phyloP scores from a whole-genome alignment of 2,329 filamentous ascomycete genomes.

The Hymenoscyphus repandus region DNA sequence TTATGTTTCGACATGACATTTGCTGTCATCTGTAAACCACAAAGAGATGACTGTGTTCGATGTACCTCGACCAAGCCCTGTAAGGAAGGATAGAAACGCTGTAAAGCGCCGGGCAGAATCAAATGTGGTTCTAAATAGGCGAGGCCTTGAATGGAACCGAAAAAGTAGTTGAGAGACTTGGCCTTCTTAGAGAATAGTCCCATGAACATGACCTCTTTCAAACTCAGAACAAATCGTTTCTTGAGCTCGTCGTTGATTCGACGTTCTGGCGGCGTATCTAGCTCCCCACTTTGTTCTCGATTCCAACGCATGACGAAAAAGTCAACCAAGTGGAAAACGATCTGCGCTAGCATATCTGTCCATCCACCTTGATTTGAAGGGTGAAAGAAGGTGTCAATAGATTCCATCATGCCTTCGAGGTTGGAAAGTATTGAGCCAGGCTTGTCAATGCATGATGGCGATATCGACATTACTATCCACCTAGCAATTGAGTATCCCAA shows the following conservation, averaged over 20 bases:
- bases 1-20: slow-evolving; percentile 88
- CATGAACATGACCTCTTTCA: slow-evolving; percentile 96
- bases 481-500: slow-evolving; percentile 86
- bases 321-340: slow-evolving; percentile 88
- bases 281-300: slow-evolving; percentile 85
- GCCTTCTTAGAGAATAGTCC: slow-evolving; percentile 95
- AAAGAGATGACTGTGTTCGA: slow-evolving; percentile 87
- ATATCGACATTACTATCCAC: slow-evolving; percentile 90
- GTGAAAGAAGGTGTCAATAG: slow-evolving; percentile 97
- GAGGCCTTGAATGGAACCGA: slow-evolving; percentile 82
- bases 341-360: slow-evolving; percentile 84
- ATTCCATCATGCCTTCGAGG: slow-evolving; percentile 87
- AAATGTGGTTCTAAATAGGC: slow-evolving; percentile 87
- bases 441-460: slow-evolving; percentile 72
- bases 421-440: slow-evolving; percentile 76
- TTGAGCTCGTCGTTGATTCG: slow-evolving; percentile 77
- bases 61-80: slow-evolving; percentile 97
- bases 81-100: slow-evolving; percentile 94
- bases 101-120: slow-evolving; percentile 86
- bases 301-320: slow-evolving; percentile 99
- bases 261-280: slow-evolving; percentile 76
- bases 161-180: slow-evolving; percentile 85
- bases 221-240: slow-evolving; percentile 78
- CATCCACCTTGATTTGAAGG: slow-evolving; percentile 91
- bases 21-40: slow-evolving; percentile 85